A percentile compares a stretch with the other conserved stretches of the same genome.
Conservation (phyloP, 2,329 filamentous ascomycete genomes). For the Aureobasidium pullulans region DNA sequence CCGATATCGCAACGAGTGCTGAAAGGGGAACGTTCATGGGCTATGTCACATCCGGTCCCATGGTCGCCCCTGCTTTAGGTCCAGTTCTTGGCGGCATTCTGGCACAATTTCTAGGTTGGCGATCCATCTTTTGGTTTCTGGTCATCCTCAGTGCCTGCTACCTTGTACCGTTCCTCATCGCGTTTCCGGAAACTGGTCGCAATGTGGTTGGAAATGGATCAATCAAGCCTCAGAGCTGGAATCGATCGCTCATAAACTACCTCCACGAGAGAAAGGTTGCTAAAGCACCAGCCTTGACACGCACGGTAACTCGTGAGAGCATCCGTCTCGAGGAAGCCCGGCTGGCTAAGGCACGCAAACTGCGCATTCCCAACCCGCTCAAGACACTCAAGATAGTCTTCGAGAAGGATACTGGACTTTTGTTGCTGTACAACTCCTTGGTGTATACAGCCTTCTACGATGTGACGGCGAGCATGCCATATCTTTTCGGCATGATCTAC, state of each 20-base stretch:
- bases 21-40: conserved; percentile 31
- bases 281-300: conserved; percentile 17
- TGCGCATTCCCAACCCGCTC: conserved; percentile 40
- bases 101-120: conserved; percentile 28
- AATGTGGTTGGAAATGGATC: conserved; percentile 35
- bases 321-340: conserved; percentile 20
- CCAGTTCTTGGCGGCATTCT: conserved; percentile 28
- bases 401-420: conserved; percentile 34
- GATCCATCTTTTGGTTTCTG: conserved; percentile 38
- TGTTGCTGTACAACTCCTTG: conserved; percentile 29
- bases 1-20: conserved; percentile 29
- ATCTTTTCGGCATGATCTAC: conserved; percentile 40
- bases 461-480: conserved; percentile 39
- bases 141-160: conserved; percentile 33
- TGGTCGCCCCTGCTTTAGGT: conserved; percentile 20
- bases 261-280: conserved; percentile 18
- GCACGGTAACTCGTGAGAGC: conserved; percentile 21
- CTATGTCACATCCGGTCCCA: conserved; percentile 23
- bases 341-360: conserved; percentile 26
- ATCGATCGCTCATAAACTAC: conserved; percentile 24
- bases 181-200: conserved; percentile 33
- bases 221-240: conserved; percentile 24
- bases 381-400: conserved; percentile 32
- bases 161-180: conserved; percentile 23
- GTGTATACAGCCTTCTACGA: conserved; percentile 44